Evolutionary conservation across 2,329 filamentous ascomycete species (phyloP), one percentile per base, ranked within the genome.

Genomic region (Pseudogymnoascus sp.): DNA sequence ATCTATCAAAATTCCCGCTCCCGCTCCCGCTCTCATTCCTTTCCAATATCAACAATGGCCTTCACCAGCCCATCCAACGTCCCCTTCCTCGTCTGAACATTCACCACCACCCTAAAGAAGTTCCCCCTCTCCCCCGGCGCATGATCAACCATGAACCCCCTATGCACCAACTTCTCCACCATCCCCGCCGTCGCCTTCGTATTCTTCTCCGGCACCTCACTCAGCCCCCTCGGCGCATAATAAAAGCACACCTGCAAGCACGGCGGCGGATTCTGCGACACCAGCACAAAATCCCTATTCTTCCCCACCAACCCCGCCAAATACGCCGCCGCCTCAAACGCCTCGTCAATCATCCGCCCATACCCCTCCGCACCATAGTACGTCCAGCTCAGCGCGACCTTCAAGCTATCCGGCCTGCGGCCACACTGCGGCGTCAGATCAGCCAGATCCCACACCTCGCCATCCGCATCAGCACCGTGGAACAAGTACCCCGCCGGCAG

Each of bases 231-330:
- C 0, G 84, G 84, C 0, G 87, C 85, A 71, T 90, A 92, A 74
- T 96, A 96, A 75, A 97, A 97, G 79, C 93, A 97, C 21, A 97
- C 89, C 77, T 97, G 95, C 73, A 96, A 78, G 76, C 93, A 97
- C 0, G 91, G 90, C 56, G 93, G 87, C 26, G 91, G 90, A 69
- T 89, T 87, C 63, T 84, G 81, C 10, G 86, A 90, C 2, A 96
- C 84, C 14, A 96, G 79, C 16, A 83, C 77, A 69, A 97, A 89
- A 68, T 90, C 79, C 0, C 76, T 72, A 44, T 81, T 80, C 13
- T 76, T 56, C 4, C 79, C 75, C 2, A 97, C 72, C 0, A 86
- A 74, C 0, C 72, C 72, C 0, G 88, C 85, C n/a, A 97, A 79
- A 68, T 90, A 81, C 3, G 81, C 78, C 0, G 92, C 92, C 65